Conservation (phyloP, 2,329 filamentous ascomycete species). For the Phyllosticta citrichinensis region DNA sequence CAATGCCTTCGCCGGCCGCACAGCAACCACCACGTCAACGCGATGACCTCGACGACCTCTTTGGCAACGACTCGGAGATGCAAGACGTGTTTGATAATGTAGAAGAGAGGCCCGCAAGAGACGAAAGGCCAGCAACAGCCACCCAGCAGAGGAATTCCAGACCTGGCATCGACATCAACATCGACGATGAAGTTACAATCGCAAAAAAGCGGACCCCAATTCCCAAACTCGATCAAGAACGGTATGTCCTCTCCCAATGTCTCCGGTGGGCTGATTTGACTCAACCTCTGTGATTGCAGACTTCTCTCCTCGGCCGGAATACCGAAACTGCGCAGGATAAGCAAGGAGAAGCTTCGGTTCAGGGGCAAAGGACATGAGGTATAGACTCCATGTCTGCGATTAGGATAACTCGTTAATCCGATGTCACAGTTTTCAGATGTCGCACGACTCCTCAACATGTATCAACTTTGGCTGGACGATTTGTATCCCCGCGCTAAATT, state of each 20-base stretch:
- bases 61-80: slow-evolving; percentile 61
- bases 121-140: slow-evolving; percentile 12
- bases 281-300: slow-evolving; percentile 34
- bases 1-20: slow-evolving; percentile 11
- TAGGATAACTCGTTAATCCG: slow-evolving; percentile 6
- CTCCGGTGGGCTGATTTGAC: neutral
- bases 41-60: slow-evolving; percentile 55
- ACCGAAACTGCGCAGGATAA: slow-evolving; percentile 64
- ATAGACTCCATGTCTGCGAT: slow-evolving; percentile 11
- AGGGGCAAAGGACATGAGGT: slow-evolving; percentile 95
- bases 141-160: slow-evolving; percentile 19
- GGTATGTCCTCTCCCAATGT: slow-evolving; percentile 35
- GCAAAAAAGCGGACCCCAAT: slow-evolving; percentile 65
- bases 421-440: slow-evolving; percentile 66
- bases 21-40: slow-evolving; percentile 8
- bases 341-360: slow-evolving; percentile 60
- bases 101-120: slow-evolving; percentile 12
- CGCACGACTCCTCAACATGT: slow-evolving; percentile 71
- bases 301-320: slow-evolving; percentile 78
- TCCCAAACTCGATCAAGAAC: slow-evolving; percentile 77
- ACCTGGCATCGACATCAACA: slow-evolving; percentile 76
- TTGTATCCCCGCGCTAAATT: slow-evolving; percentile 93
- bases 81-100: slow-evolving; percentile 39
- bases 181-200: slow-evolving; percentile 80
- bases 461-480: slow-evolving; percentile 95